Evolutionary conservation across 441 rosid species (phyloP), one percentile per base, ranked within the genome.

Genomic region (Gossypium gossypioides): DNA sequence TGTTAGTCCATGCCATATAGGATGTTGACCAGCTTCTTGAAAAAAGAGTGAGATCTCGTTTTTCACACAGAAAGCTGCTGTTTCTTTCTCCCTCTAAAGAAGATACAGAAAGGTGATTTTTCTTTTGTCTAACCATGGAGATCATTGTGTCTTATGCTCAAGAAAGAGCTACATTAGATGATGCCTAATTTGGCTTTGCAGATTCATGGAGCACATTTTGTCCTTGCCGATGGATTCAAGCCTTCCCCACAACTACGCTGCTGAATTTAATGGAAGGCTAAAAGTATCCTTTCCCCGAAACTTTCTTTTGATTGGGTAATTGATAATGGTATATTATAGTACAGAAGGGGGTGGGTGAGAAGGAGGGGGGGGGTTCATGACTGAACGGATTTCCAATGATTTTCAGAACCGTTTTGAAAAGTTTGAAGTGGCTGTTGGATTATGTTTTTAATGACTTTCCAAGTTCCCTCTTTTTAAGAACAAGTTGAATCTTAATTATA

Each of bases 1-100:
- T 74, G 40, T 60, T 21, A 37, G 8, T 61, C 59, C 60, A 46
- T 68, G n/a, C 18, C 63, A 63, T 78, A 76, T 87, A 92, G 99
- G 98, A 92, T 80, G 99, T 92, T 69, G 99, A 95, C 76, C 96
- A 92, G 77, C 94, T 95, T 81, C 78, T 92, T 81, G 97, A 95
- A 77, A 95, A 95, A 80, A 83, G 98, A 82, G 97, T 89, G 74
- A 87, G 96, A 76, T 95, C 99, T 65, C 96, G 98, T 74, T 91
- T 95, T 82, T 92, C 99, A 56, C 95, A 92, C 75, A 85, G 96
- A 67, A 91, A 89, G 79, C 75, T 91, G 5, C 68, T 92, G 79
- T 95, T 92, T 88, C 92, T 89, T 76, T 90, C 95, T 75, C 93
- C 92, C 52, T 84, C 91, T 1, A 81, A 74, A 75, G 92, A 89